Percentiles rank a stretch among this genome's conserved stretches.
Evolutionary conservation across 441 rosid species (phyloP).

Genomic region (Euphorbia corollata): DNA sequence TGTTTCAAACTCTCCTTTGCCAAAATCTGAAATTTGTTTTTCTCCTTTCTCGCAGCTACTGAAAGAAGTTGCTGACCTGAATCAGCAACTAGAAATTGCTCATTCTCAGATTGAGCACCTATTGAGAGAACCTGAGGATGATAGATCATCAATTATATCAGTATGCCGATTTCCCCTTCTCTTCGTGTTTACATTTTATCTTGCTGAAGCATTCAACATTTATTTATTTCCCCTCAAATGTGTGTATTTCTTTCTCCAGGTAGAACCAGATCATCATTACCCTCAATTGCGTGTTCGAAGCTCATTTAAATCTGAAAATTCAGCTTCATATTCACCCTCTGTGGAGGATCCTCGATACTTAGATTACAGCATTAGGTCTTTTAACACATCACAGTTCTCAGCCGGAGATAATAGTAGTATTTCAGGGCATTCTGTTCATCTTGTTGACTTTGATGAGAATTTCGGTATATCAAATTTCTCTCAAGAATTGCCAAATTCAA

Average conservation of each 20-base stretch:
- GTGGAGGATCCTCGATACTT: constrained; percentile 28
- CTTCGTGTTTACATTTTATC: neutral
- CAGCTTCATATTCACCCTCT: constrained; percentile 31
- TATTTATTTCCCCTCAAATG: constrained; percentile 6
- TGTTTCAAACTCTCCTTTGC: neutral
- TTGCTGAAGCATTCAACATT: constrained; percentile 1
- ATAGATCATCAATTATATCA: constrained; percentile 32
- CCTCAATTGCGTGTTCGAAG: constrained; percentile 68
- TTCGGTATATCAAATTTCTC: constrained; percentile 33
- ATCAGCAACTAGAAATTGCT: constrained; percentile 48
- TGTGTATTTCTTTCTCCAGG: constrained; percentile 36
- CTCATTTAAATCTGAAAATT: constrained; percentile 55
- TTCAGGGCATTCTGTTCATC: constrained; percentile 50
- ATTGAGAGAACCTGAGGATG: constrained; percentile 35
- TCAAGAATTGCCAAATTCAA: constrained; percentile 28
- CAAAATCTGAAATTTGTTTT: constrained; percentile 15
- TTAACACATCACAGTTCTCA: constrained; percentile 46
- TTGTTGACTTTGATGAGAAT: constrained; percentile 44
- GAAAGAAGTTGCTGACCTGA: constrained; percentile 51
- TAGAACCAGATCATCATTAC: constrained; percentile 43
- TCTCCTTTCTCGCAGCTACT: constrained; percentile 48
- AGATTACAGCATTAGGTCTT: constrained; percentile 32
- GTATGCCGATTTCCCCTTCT: constrained; percentile 14
- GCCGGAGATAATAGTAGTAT: constrained; percentile 43
- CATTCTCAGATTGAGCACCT: constrained; percentile 58